phyloP scores from a whole-genome alignment of 345 rosid genomes.

The Ailanthus altissimus region DNA sequence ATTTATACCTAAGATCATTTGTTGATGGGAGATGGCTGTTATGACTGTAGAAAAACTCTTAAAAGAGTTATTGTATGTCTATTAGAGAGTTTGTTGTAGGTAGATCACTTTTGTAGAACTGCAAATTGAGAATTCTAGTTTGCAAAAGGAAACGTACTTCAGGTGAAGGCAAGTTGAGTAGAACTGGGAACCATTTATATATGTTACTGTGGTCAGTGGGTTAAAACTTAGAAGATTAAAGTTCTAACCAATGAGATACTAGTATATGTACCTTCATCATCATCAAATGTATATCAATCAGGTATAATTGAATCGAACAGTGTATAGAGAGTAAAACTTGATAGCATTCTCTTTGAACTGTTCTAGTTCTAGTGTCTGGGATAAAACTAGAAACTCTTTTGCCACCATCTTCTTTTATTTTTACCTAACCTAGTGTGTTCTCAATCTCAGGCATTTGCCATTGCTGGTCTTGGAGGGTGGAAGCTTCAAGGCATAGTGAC shows the following conservation, averaged over 20 bases:
- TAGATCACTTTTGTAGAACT: too few relatives aligned
- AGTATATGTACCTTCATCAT: neutral
- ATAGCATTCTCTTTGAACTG: neutral
- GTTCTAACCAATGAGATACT: neutral
- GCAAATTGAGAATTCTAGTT: neutral
- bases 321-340: neutral
- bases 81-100: neutral
- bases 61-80: neutral
- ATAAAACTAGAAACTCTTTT: neutral
- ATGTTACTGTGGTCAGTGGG: neutral
- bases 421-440: slow-evolving; percentile 24
- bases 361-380: neutral
- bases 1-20: neutral
- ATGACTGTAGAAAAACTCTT: neutral
- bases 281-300: neutral
- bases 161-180: neutral
- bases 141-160: slow-evolving; percentile 3
- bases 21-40: neutral
- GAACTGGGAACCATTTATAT: neutral
- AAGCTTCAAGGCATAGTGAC: slow-evolving; percentile 81
- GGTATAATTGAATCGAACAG: neutral
- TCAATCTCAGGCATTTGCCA: slow-evolving; percentile 69
- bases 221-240: neutral
- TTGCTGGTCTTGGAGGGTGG: slow-evolving; percentile 95
- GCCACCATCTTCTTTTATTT: neutral